These are phyloP conservation scores for Periconia digitata DNA, from an alignment of 2,329 filamentous ascomycete genomes.

Conservation along the genomic window DNA sequence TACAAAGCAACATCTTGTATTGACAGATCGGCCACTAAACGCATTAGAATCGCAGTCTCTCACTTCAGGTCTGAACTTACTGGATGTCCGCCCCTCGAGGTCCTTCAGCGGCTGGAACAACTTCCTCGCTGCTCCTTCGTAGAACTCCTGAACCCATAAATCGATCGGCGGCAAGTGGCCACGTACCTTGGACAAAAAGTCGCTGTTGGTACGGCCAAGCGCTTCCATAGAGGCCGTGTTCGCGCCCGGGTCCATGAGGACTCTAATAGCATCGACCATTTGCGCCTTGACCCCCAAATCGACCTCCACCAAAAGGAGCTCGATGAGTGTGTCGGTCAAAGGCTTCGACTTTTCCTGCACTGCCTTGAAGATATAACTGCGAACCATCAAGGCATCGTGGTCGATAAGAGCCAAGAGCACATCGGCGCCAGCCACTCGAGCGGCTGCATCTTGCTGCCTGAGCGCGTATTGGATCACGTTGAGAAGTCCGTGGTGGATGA, in stretches of 20 bases:
- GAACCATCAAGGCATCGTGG: constrained; percentile 92
- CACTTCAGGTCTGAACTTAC: constrained; percentile 43
- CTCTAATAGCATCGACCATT: constrained; percentile 91
- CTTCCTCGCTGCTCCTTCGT: constrained; percentile 80
- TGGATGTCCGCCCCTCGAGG: constrained; percentile 64
- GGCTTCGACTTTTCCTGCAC: constrained; percentile 83
- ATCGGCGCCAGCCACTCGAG: constrained; percentile 90
- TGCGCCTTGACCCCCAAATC: constrained; percentile 95
- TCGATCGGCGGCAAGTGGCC: constrained; percentile 71
- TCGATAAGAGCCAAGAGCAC: constrained; percentile 93
- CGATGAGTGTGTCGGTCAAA: constrained; percentile 88
- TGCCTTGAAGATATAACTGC: constrained; percentile 88
- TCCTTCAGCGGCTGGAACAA: constrained; percentile 86
- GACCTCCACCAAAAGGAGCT: constrained; percentile 84
- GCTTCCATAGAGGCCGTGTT: constrained; percentile 62
- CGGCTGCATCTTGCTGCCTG: constrained; percentile 77
- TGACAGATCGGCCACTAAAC: constrained; percentile 67
- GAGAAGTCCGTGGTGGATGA: constrained; percentile 83
- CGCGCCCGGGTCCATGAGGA: constrained; percentile 76
- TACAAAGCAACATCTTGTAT: constrained; percentile 89
- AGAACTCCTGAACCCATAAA: constrained; percentile 83
- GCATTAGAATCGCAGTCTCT: constrained; percentile 20
- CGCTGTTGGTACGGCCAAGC: constrained; percentile 63
- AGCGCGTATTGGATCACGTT: constrained; percentile 90
- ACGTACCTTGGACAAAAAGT: constrained; percentile 66